Base-by-base conservation (phyloP, 805 yeast species). In the Peterozyma toletana region DNA sequence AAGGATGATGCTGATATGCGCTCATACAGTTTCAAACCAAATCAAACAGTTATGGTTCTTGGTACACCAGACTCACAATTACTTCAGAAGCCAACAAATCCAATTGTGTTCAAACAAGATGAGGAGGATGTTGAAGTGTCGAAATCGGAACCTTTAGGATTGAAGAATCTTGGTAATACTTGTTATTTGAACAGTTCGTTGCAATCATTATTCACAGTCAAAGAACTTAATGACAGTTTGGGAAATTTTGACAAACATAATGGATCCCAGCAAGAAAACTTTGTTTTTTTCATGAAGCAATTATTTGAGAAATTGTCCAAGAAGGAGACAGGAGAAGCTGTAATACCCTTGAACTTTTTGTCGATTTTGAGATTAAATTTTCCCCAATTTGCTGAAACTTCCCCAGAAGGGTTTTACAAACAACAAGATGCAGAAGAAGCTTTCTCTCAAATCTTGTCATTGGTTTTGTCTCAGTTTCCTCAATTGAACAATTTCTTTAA, bases 401-500 rank as follows among this genome's bases (percentile, higher is more conserved):
- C 78, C 48, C 63, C 57, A 39, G 68, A 70, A 41, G 97, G 97
- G 1, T 66, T 73, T 45, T 85, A 75, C 58, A 89, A 87, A 63
- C 99, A 93, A 66, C 99, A 93, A 66, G 99, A 93, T 68, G 99
- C 99, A 0, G 99, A 93, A 66, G 99, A 93, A 61, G 85, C 91
- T 14, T 89, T 80, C 65, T 83, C 96, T 7, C 91, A 85, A 60
- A 73, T 93, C 41, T 64, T 90, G 49, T 65, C 68, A 33, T 64
- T 72, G 30, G 61, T 87, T 47, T 61, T 73, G 33, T 55, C 62
- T 17, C 73, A 70, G 11, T 71, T 74, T 45, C 74, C 76, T 21
- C 72, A 77, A 16, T 61, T 79, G 34, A 77, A 78, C 42, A 73
- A 73, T 46, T 70, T 71, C 49, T 84, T 90, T 59, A 78, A 76